Evolutionary conservation across 495 filamentous ascomycete species (phyloP).

Genomic region (Talaromyces borbonicus): DNA sequence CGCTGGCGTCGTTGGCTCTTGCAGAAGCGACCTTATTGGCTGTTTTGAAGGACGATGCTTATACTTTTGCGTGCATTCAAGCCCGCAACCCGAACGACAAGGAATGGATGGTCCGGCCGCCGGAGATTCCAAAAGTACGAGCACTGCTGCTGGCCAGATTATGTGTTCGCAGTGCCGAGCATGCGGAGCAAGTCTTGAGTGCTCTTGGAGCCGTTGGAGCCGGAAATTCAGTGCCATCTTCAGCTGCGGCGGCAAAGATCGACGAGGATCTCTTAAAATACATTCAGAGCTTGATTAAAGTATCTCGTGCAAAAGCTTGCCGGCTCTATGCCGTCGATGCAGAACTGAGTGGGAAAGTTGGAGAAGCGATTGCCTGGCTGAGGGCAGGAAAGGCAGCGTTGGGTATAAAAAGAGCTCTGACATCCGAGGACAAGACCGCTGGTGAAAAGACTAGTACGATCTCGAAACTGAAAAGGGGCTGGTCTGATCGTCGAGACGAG

Average conservation of each 20-base stretch:
- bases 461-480: constrained; percentile 40
- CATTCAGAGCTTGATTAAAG: constrained; percentile 58
- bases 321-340: constrained; percentile 86
- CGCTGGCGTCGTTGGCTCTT: constrained; percentile 62
- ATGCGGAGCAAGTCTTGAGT: constrained; percentile 41
- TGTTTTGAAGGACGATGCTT: constrained; percentile 88
- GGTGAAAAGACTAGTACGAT: constrained; percentile 35
- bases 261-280: constrained; percentile 61
- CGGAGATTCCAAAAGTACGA: constrained; percentile 77
- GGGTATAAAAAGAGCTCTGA: constrained; percentile 35
- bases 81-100: constrained; percentile 67
- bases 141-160: constrained; percentile 79
- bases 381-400: constrained; percentile 60
- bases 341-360: constrained; percentile 68
- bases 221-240: constrained; percentile 8
- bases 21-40: constrained; percentile 85
- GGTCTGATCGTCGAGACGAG: constrained; percentile 34
- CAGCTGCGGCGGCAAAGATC: constrained; percentile 32
- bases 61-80: constrained; percentile 67
- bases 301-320: constrained; percentile 71
- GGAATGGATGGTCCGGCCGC: constrained; percentile 87
- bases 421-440: constrained; percentile 12
- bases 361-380: constrained; percentile 77
- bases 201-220: constrained; percentile 33
- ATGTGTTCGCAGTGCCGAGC: constrained; percentile 60